Conservation (phyloP, 257 asterid genomes). For the Orobanche coerulescens region DNA sequence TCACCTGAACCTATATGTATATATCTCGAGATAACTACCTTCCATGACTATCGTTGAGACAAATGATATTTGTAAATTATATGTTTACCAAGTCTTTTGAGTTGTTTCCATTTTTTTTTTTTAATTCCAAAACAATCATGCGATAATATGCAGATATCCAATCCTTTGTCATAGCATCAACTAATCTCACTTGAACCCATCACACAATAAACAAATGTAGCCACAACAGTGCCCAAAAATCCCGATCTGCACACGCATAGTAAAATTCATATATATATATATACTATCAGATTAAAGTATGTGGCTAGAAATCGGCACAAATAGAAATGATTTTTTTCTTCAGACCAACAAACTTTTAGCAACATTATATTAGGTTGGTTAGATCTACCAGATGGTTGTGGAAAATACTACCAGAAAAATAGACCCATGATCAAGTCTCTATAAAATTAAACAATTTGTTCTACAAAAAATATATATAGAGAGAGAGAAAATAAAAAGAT, state of each 20-base stretch:
- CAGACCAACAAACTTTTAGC: neutral
- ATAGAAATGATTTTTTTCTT: neutral
- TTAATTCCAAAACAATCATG: neutral
- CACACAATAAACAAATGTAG: neutral
- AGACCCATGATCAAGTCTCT: neutral
- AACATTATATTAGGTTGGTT: constrained; percentile 9
- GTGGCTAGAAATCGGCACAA: constrained; percentile 2
- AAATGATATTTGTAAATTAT: neutral
- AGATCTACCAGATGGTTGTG: constrained; percentile 24
- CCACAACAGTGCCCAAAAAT: neutral
- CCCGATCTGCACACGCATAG: neutral
- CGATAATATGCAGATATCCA: neutral
- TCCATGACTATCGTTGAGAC: neutral
- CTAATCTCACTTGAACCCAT: constrained; percentile 9
- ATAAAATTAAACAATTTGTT: neutral
- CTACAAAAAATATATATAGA: no score
- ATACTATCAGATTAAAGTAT: neutral
- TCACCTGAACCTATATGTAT: no score
- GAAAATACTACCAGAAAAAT: constrained; percentile 4
- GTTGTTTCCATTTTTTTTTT: neutral
- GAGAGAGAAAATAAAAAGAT: no score
- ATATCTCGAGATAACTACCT: no score
- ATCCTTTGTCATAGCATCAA: neutral
- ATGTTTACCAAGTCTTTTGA: neutral
- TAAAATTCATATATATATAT: neutral